Base-by-base conservation (phyloP, 768 basidiomycete genomes). In the Termitomyces sp. region DNA sequence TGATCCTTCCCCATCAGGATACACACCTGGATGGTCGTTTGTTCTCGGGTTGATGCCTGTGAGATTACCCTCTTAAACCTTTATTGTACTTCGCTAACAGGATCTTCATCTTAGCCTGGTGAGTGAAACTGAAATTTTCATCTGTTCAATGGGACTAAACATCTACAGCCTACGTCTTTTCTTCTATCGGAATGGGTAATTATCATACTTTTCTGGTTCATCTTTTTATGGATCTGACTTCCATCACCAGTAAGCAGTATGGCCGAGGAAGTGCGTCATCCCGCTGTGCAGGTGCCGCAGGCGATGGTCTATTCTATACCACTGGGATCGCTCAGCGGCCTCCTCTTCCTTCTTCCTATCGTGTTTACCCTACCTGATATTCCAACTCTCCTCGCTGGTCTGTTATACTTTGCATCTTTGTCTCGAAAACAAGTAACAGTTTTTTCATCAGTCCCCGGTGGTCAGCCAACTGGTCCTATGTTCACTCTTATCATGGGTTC, bases 11-110 rank as follows among this genome's bases (percentile, higher is more conserved):
- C 69, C 74, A 23, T 84, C 86, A 0, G 87, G 87, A 7, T 88
- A 86, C 86, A 78, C 78, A 2, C 76, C 82, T 13, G 87, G 83
- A 35, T 88, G 85, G 85, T 77, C 85, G 0, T 88, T 87, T 67
- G 87, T 87, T 68, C 82, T 87, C 38, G 86, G 86, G 30, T 64
- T 86, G 28, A 73, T 84, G 28, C 83, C 81, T 44, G 83, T 84
- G 71, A 59, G 78, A 55, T 28, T 48, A 2, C 13, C 18, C 18
- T 8, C 43, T 1, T 40, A 43, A 43, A n/a, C 9, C 18, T 40
- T 6, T 14, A 10, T 48, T 20, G 26, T 12, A 23, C 5, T 56
- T 26, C 33, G 20, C 47, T 30, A 35, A 55, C 14, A n/a, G 14
- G 14, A 57, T 66, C 8, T 64, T 32, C 50, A 16, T 36, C 32